Percentiles rank a stretch among this genome's conserved stretches.
Evolutionary conservation across 1,284 basidiomycete species (phyloP).

Genomic region (Ustilago crameri): DNA sequence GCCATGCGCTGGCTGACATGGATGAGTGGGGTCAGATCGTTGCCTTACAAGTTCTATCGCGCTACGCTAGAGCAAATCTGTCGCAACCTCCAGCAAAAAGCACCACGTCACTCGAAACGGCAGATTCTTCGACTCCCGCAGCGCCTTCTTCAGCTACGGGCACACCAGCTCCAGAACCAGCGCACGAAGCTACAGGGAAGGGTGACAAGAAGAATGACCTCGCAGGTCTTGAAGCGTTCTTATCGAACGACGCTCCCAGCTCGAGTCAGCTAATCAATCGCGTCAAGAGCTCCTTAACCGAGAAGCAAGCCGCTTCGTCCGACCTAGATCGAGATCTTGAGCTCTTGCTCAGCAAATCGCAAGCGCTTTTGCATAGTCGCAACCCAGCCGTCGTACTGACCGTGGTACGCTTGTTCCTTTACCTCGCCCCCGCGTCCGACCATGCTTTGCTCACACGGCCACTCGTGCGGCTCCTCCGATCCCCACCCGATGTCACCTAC

Average conservation of each 20-base stretch:
- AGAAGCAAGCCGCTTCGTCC: slow-evolving; percentile 4
- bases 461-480: slow-evolving; percentile 46
- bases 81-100: slow-evolving; percentile 13
- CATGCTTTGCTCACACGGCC: slow-evolving; percentile 26
- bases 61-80: slow-evolving; percentile 78
- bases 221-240: slow-evolving; percentile 43
- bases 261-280: not conserved
- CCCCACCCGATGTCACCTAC: slow-evolving; percentile 47
- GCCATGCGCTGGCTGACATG: slow-evolving; percentile 83
- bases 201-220: slow-evolving; percentile 8
- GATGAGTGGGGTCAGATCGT: slow-evolving; percentile 96
- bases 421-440: slow-evolving; percentile 27
- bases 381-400: slow-evolving; percentile 58
- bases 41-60: slow-evolving; percentile 79
- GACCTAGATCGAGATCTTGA: slow-evolving; percentile 58
- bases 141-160: slow-evolving; percentile 2
- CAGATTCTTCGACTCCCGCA: not conserved
- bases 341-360: slow-evolving; percentile 52
- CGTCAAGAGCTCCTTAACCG: not conserved
- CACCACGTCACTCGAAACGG: not conserved
- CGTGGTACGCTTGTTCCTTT: slow-evolving; percentile 37
- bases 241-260: slow-evolving; percentile 17
- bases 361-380: slow-evolving; percentile 47
- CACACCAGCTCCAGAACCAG: slow-evolving; percentile 8
- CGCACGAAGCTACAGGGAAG: not conserved